These are phyloP conservation scores for Hydnomerulius pinastri DNA, from an alignment of 768 basidiomycete genomes.

Conservation along the genomic window DNA sequence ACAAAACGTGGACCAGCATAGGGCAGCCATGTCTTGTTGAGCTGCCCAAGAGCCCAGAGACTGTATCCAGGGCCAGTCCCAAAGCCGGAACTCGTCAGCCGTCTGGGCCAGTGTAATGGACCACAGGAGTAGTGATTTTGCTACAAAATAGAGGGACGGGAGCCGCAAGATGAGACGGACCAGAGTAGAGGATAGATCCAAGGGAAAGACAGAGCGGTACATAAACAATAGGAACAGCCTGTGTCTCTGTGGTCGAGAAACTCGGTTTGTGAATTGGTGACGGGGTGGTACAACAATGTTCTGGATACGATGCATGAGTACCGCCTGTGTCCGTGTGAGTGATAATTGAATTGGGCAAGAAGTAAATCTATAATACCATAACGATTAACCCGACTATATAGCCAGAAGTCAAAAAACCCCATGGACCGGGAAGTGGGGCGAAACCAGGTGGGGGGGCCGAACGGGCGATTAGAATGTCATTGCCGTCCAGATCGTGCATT, in stretches of 20 bases:
- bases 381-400: slow-evolving; percentile 68
- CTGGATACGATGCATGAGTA: slow-evolving; percentile 75
- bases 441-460: slow-evolving; percentile 11
- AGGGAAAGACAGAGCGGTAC: slow-evolving; percentile 53
- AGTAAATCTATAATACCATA: slow-evolving; percentile 47
- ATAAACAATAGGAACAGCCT: slow-evolving; percentile 25
- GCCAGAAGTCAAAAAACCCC: slow-evolving; percentile 72
- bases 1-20: slow-evolving; percentile 77
- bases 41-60: slow-evolving; percentile 47
- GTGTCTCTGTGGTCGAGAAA: slow-evolving; percentile 27
- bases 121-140: slow-evolving; percentile 60
- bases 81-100: slow-evolving; percentile 41
- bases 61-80: slow-evolving; percentile 32
- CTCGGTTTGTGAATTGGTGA: slow-evolving; percentile 17
- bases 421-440: slow-evolving; percentile 54
- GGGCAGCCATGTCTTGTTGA: slow-evolving; percentile 53
- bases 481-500: slow-evolving; percentile 6
- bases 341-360: not conserved
- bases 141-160: slow-evolving; percentile 64
- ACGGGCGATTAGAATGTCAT: slow-evolving; percentile 1
- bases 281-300: slow-evolving; percentile 74
- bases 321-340: slow-evolving; percentile 43
- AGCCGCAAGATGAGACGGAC: slow-evolving; percentile 61
- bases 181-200: slow-evolving; percentile 61
- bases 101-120: slow-evolving; percentile 59